Evolutionary conservation across 306 rosid genomes (phyloP).

Genomic region (Ziziphus jujuba): DNA sequence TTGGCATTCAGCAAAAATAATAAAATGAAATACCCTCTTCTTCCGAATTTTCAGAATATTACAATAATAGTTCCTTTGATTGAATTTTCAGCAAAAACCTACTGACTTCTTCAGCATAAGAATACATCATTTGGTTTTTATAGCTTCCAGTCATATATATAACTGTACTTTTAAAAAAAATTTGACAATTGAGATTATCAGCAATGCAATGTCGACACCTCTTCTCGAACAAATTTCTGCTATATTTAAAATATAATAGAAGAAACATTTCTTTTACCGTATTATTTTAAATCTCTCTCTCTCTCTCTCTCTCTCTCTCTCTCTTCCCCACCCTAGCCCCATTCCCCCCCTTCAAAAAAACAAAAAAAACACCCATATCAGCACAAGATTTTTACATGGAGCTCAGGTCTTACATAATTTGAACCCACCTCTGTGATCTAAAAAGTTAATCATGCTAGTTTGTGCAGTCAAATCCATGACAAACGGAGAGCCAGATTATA

Average conservation of each 20-base stretch:
- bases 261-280: slow-evolving; percentile 29
- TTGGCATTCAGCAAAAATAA: too few species aligned
- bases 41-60: too few species aligned
- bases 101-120: too few species aligned
- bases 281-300: slow-evolving; percentile 25
- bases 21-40: too few species aligned
- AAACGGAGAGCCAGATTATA: slow-evolving; percentile 84
- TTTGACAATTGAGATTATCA: background rate
- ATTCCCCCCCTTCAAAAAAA: too few species aligned
- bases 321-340: slow-evolving; percentile 12
- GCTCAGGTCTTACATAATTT: slow-evolving; percentile 16
- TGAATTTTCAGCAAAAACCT: too few species aligned
- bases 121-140: too few species aligned
- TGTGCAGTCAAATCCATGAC: slow-evolving; percentile 88
- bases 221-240: slow-evolving; percentile 12
- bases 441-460: slow-evolving; percentile 40
- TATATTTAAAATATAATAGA: slow-evolving; percentile 20
- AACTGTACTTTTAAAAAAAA: too few species aligned
- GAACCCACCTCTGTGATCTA: slow-evolving; percentile 25
- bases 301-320: slow-evolving; percentile 17
- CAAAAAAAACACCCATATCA: background rate
- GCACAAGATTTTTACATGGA: slow-evolving; percentile 19
- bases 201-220: slow-evolving; percentile 5
- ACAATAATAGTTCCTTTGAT: too few species aligned
- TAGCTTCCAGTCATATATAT: too few species aligned